Percentiles rank a stretch among this genome's conserved stretches.
These are phyloP conservation scores for Linnemannia exigua DNA, from an alignment of 192 early-diverging fungal species.

Conservation along the genomic window DNA sequence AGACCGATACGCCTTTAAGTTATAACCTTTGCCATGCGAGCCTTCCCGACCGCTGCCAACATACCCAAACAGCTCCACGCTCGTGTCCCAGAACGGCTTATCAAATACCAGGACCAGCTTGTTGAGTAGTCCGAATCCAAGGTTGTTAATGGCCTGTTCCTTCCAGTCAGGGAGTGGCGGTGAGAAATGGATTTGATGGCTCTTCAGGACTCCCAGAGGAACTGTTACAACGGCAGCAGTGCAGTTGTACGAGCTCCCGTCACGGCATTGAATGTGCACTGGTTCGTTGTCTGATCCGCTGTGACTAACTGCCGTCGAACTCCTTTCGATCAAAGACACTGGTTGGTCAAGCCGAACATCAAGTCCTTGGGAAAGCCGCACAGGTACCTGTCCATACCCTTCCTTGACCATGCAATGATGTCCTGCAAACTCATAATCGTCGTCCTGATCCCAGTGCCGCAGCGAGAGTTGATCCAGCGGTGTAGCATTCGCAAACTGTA, in stretches of 20 bases:
- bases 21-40: not conserved
- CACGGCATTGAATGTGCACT: constrained; percentile 34
- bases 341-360: constrained; percentile 51
- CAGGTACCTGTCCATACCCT: constrained; percentile 56
- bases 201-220: constrained; percentile 56
- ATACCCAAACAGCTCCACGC: constrained; percentile 39
- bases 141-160: constrained; percentile 32
- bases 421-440: constrained; percentile 59
- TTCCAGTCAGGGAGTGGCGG: constrained; percentile 48
- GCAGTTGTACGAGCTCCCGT: constrained; percentile 23
- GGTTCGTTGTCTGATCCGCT: constrained; percentile 3
- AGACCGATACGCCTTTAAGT: constrained; percentile 38
- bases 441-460: constrained; percentile 62
- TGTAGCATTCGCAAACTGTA: constrained; percentile 62
- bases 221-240: constrained; percentile 44
- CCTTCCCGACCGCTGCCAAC: constrained; percentile 34
- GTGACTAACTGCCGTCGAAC: not conserved
- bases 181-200: constrained; percentile 34
- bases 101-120: constrained; percentile 52
- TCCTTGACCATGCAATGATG: constrained; percentile 48
- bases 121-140: constrained; percentile 51
- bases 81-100: constrained; percentile 38
- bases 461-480: constrained; percentile 53
- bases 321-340: constrained; percentile 34
- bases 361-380: constrained; percentile 45